phyloP scores from a whole-genome alignment of 2,329 filamentous ascomycete species.

The Elsinoe batatas region DNA sequence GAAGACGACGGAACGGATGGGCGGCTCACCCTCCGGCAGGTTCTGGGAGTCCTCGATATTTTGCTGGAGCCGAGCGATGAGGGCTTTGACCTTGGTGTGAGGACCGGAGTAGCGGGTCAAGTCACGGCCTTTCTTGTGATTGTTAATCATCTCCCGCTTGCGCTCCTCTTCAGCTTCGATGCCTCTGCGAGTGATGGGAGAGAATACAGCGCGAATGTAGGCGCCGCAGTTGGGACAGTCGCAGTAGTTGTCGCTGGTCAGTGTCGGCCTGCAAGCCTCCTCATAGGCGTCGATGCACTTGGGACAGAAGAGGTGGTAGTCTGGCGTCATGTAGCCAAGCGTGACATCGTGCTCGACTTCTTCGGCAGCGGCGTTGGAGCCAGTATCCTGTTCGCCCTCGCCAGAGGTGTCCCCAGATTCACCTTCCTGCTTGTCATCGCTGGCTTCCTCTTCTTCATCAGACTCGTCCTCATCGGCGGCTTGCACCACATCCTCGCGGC shows the following conservation, averaged over 20 bases:
- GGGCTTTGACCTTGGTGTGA: conserved; percentile 80
- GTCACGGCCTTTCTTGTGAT: conserved; percentile 48
- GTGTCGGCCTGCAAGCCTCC: conserved; percentile 37
- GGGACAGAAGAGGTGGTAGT: conserved; percentile 75
- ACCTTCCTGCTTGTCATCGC: conserved; percentile 25
- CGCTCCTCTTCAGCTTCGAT: conserved; percentile 38
- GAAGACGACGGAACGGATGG: conserved; percentile 78
- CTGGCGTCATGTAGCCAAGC: conserved; percentile 72
- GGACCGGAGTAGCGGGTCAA: conserved; percentile 67
- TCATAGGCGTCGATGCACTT: conserved; percentile 57
- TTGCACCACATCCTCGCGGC: conserved; percentile 36
- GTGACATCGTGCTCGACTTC: conserved; percentile 38
- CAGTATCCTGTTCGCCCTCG: too few species aligned
- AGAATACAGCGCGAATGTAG: conserved; percentile 53
- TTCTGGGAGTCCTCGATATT: conserved; percentile 53
- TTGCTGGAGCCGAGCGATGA: conserved; percentile 63
- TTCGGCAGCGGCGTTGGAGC: too few species aligned
- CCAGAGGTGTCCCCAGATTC: too few species aligned
- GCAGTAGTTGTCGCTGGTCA: conserved; percentile 37
- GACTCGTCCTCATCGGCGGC: conserved; percentile 42
- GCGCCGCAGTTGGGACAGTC: conserved; percentile 60
- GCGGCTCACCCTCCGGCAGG: conserved; percentile 52
- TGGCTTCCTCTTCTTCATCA: conserved; percentile 42
- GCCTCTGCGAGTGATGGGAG: conserved; percentile 55
- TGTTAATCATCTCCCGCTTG: conserved; percentile 46